Evolutionary conservation across 179 eudicot genomes (phyloP).

Genomic region (Camellia oleifera): DNA sequence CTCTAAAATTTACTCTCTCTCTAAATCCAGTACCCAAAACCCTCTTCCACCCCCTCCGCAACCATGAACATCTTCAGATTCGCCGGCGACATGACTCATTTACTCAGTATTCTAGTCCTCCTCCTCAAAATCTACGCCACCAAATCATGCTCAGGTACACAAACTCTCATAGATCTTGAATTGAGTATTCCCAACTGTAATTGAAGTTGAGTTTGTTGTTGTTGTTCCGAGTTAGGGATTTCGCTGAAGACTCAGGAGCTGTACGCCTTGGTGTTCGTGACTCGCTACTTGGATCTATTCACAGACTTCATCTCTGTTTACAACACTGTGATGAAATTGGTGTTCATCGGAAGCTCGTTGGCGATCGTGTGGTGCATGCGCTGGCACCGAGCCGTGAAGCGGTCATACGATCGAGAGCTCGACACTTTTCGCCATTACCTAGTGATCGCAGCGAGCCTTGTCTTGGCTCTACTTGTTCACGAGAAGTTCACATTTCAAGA

Average conservation of each 20-base stretch:
- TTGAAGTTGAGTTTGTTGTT: slow-evolving; percentile 9
- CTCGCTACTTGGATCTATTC: slow-evolving; percentile 85
- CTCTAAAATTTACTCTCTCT: neutral
- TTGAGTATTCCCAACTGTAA: neutral
- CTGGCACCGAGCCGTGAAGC: slow-evolving; percentile 52
- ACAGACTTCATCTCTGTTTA: slow-evolving; percentile 76
- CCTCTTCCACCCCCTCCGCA: neutral
- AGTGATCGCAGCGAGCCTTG: slow-evolving; percentile 51
- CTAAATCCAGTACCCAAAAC: neutral
- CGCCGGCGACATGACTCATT: slow-evolving; percentile 76
- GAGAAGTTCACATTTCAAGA: slow-evolving; percentile 89
- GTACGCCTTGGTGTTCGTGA: slow-evolving; percentile 71
- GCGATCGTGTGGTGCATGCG: slow-evolving; percentile 88
- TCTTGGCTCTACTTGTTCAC: slow-evolving; percentile 62
- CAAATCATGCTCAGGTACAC: slow-evolving; percentile 70
- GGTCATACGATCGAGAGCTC: slow-evolving; percentile 72
- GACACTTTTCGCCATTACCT: slow-evolving; percentile 82
- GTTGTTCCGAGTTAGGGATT: slow-evolving; percentile 46
- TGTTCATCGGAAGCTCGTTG: slow-evolving; percentile 68
- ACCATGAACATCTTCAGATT: slow-evolving; percentile 75
- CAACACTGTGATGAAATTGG: slow-evolving; percentile 78
- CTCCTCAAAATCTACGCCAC: slow-evolving; percentile 85
- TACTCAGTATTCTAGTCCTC: slow-evolving; percentile 65
- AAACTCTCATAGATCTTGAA: neutral
- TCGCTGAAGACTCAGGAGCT: slow-evolving; percentile 98